Evolutionary conservation across 2,329 filamentous ascomycete genomes (phyloP).

Genomic region (Atkinsonella texensis): DNA sequence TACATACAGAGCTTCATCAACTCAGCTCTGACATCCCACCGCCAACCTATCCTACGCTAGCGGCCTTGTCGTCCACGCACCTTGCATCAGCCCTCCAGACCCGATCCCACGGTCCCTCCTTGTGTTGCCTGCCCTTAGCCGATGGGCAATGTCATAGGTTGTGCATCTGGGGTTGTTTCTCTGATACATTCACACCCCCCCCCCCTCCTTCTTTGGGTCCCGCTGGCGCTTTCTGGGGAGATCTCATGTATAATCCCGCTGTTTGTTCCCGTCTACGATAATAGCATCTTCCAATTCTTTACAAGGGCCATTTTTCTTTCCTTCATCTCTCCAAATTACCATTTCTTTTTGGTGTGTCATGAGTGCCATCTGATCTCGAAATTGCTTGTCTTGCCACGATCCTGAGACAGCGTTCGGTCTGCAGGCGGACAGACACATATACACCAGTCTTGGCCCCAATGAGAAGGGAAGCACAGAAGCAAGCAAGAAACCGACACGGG

Average conservation of each 20-base stretch:
- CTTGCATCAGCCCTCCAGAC: background rate
- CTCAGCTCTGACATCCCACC: background rate
- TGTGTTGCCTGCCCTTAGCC: constrained; percentile 1
- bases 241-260: background rate
- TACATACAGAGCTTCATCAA: too few relatives aligned
- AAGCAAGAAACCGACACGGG: background rate
- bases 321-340: background rate
- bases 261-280: background rate
- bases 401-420: background rate
- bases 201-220: background rate
- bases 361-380: background rate
- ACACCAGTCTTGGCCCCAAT: background rate
- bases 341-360: background rate
- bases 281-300: background rate
- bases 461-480: background rate
- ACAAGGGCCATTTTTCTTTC: background rate
- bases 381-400: background rate
- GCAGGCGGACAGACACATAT: background rate
- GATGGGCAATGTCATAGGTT: background rate
- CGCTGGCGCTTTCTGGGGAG: background rate
- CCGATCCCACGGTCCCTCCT: background rate
- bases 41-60: background rate
- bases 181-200: background rate
- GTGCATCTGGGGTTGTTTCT: background rate
- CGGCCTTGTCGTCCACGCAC: background rate